Evolutionary conservation across 768 basidiomycete genomes (phyloP), one percentile per base, ranked within the genome.

Genomic region (Leccinum sublutescens): DNA sequence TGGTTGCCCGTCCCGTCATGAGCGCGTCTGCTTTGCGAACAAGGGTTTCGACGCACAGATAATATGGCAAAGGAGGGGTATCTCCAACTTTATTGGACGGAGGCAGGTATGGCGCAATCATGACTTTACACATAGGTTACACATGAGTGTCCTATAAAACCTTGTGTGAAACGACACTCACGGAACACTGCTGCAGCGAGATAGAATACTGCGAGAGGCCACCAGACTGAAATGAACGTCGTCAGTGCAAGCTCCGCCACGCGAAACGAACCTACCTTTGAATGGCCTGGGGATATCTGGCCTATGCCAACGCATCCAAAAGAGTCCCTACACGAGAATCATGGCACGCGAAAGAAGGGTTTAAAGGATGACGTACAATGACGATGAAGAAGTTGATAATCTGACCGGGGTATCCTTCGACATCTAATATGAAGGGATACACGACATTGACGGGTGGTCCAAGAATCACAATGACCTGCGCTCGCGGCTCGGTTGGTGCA

Each of bases 401-500:
- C 57, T 85, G 84, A 29, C 45, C 58, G 2, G 85, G 85, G 52
- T 74, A 73, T 36, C 69, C 71, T 58, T 83, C 78, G 12, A 86
- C 76, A 56, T 86, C 83, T 4, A 86, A 74, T 55, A 86, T 86
- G 60, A 86, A 86, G 0, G 84, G 83, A 64, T 85, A 86, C 0
- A 76, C 85, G 10, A 85, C 77, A 4, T 68, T 60, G 3, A 79
- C 76, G 1, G 85, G 84, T 0, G 84, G 84, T 1, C 66, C 84
- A 48, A 85, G 65, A 52, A 85, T 85, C 49, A 85, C 74, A 45
- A 85, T 80, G 78, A 34, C 77, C 83, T 69, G 34, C 66, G 75
- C 14, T 4, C 21, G 8, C 21, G 7, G 17, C 47, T 76, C 15
- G 3, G 3, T 55, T 3, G 48, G 19, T 2, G 29, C 33, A 7